Base-by-base conservation (phyloP, 179 eudicot species). In the Silene coronaria region DNA sequence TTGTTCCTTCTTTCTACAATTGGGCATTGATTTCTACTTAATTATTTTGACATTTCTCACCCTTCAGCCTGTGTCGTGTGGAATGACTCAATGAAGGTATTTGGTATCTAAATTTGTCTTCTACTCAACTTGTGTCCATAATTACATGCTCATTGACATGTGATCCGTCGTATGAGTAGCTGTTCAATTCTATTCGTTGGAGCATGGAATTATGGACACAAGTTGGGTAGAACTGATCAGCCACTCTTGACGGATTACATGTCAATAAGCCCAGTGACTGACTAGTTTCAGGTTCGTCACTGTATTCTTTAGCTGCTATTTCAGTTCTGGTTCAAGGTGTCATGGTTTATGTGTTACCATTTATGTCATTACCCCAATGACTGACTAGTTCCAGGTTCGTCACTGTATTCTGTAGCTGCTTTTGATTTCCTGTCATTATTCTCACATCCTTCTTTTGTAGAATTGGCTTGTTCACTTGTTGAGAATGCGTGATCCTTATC, bases 221-320 rank as follows among this genome's bases (percentile, higher is more conserved):
- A n/a, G n/a, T n/a, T n/a, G n/a, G n/a, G n/a, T n/a, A n/a, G n/a
- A n/a, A n/a, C n/a, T n/a, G n/a, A n/a, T n/a, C n/a, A n/a, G n/a
- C n/a, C n/a, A n/a, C n/a, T n/a, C n/a, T n/a, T n/a, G n/a, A n/a
- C n/a, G n/a, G n/a, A n/a, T n/a, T n/a, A n/a, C n/a, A n/a, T n/a
- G n/a, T n/a, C n/a, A n/a, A n/a, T n/a, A n/a, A n/a, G n/a, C n/a
- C n/a, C n/a, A n/a, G n/a, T n/a, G n/a, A n/a, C n/a, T n/a, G n/a
- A n/a, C n/a, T 79, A 91, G 79, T 84, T 95, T 95, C 93, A 95
- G 87, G 99, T 95, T 80, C 85, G 91, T 88, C 63, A 48, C 77
- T 59, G 21, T 23, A 46, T 21, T 66, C 78, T 67, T 48, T 38
- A 26, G 65, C 57, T 32, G 19, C 68, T 48, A 42, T 71, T 53